Base-by-base conservation (phyloP, 495 filamentous ascomycete species). In the Polyplosphaeria fusca region DNA sequence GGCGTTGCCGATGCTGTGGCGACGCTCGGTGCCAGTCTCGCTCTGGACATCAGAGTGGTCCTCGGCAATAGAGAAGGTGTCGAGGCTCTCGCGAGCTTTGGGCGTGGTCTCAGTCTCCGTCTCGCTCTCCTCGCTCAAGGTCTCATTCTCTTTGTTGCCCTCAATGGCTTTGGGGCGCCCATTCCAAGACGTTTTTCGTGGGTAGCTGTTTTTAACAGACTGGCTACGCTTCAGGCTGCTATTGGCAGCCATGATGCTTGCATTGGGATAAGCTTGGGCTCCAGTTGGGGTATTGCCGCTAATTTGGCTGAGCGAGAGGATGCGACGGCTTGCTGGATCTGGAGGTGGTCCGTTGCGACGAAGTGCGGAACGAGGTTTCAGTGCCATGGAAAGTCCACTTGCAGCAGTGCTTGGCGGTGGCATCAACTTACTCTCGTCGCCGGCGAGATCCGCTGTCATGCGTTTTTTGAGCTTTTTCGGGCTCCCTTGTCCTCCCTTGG, bases 261-360 rank as follows among this genome's bases (percentile, higher is more conserved):
- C 80, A 66, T 80, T 74, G 70, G 74, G 37, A 71, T 70, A 52
- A 81, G 79, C 61, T 82, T 84, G 58, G 83, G 75, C 72, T 11
- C 86, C 84, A 4, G 75, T 71, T 4, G 80, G 73, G 4, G 84
- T 76, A 66, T 95, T 95, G 52, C 85, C 82, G 5, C 79, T 86
- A 18, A 97, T 91, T 67, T 95, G 86, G 67, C 85, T 94, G 35
- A 96, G 80, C 48, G 88, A 93, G 37, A 92, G 79, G 58, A 96
- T 96, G 11, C 93, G 84, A 2, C 91, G 82, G 32, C 74, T 76
- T 20, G 82, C 76, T 16, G 79, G 73, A 25, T 78, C 77, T 13
- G 72, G 28, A 9, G 58, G 47, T 3, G 64, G 56, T 5, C 51
- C 59, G 26, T 68, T 68, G 49, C 69, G 67, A 25, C 65, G 65